These are phyloP conservation scores for Lactarius akahatsu DNA, from an alignment of 768 basidiomycete genomes.

Conservation along the genomic window DNA sequence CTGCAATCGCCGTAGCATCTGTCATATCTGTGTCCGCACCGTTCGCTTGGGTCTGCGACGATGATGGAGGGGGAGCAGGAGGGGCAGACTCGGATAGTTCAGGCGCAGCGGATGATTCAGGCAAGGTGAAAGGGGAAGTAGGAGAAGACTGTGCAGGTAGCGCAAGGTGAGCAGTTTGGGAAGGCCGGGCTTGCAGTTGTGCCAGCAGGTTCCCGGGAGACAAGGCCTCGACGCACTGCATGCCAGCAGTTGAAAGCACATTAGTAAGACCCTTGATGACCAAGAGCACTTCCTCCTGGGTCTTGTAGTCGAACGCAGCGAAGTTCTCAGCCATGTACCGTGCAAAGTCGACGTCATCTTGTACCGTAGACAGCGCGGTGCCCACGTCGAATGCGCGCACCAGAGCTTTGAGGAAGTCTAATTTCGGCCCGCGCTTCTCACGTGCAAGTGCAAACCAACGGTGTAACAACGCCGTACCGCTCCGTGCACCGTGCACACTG, in stretches of 20 bases:
- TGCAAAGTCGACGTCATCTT: conserved; percentile 82
- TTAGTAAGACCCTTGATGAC: conserved; percentile 78
- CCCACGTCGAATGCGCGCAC: conserved; percentile 81
- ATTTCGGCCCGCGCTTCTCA: conserved; percentile 82
- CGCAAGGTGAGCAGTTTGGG: neutral
- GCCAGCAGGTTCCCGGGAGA: conserved; percentile 70
- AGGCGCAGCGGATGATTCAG: neutral
- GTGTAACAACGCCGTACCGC: conserved; percentile 67
- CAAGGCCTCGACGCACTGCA: conserved; percentile 73
- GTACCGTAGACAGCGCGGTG: conserved; percentile 52
- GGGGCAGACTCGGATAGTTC: neutral
- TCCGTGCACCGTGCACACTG: conserved; percentile 50
- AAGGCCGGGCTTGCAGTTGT: conserved; percentile 48
- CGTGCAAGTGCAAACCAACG: conserved; percentile 90
- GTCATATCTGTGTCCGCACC: neutral
- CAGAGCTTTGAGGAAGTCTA: conserved; percentile 84
- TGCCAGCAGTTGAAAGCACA: conserved; percentile 74
- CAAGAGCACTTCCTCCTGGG: conserved; percentile 87
- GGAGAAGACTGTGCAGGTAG: neutral
- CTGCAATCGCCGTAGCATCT: neutral
- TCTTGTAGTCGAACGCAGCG: conserved; percentile 89
- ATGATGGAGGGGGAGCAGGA: neutral
- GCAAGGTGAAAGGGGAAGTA: neutral
- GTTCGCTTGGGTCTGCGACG: neutral
- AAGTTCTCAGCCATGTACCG: conserved; percentile 97